Conservation (phyloP, 2,329 filamentous ascomycete species). For the Xylariaceae sp. region DNA sequence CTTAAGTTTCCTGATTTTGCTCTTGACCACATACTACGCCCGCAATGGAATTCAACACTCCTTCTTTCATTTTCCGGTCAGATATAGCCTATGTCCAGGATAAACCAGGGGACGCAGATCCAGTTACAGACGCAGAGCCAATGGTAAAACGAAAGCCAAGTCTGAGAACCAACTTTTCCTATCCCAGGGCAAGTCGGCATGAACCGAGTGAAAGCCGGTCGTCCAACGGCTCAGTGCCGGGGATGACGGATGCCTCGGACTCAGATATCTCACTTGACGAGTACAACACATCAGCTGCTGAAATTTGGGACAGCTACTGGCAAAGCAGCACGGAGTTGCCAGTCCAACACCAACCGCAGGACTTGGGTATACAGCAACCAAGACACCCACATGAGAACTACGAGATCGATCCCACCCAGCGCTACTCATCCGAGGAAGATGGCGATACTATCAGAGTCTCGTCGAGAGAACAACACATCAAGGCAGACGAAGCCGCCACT, state of each 20-base stretch:
- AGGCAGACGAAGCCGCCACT: constrained; percentile 25
- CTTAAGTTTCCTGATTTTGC: constrained; percentile 19
- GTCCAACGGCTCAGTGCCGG: constrained; percentile 43
- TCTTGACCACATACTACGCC: constrained; percentile 7
- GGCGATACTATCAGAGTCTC: constrained; percentile 24
- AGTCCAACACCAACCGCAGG: constrained; percentile 7
- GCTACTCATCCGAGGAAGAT: constrained; percentile 15
- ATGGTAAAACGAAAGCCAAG: constrained; percentile 18
- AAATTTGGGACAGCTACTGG: constrained; percentile 51
- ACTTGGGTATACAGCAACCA: constrained; percentile 17
- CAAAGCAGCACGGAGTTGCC: constrained; percentile 15
- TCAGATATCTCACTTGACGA: constrained; percentile 48
- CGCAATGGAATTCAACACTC: constrained; percentile 23
- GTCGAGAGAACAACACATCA: constrained; percentile 12
- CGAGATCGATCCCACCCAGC: constrained; percentile 11
- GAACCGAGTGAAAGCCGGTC: constrained; percentile 31
- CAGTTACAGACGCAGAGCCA: constrained; percentile 10
- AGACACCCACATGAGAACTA: constrained; percentile 20
- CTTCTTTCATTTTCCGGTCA: constrained; percentile 1
- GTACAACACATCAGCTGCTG: constrained; percentile 39
- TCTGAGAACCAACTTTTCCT: constrained; percentile 32
- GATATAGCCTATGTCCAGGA: constrained; percentile 7
- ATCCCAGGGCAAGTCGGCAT: constrained; percentile 27
- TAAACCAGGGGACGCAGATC: constrained; percentile 10
- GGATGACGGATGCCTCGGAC: constrained; percentile 47